These are phyloP conservation scores for Phytophthora megakarya DNA, from an alignment of 352 stramenopile species.

Conservation along the genomic window DNA sequence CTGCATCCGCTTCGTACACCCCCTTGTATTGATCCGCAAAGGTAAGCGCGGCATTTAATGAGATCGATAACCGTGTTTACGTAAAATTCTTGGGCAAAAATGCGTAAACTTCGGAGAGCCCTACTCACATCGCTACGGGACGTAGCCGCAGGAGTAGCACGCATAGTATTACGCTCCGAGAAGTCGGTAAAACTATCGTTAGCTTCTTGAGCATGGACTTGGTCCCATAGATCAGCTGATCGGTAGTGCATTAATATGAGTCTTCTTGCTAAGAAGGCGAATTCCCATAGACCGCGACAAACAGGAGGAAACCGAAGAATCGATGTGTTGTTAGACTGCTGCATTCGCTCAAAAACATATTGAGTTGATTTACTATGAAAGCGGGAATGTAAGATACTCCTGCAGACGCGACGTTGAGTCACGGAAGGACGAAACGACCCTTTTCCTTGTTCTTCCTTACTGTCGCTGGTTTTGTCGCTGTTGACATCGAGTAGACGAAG, in stretches of 20 bases:
- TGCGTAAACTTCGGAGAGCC: background rate
- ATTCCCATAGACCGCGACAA: background rate
- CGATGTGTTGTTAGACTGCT: background rate
- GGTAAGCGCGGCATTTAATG: background rate
- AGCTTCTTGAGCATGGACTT: background rate
- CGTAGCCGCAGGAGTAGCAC: background rate
- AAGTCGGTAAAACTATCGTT: conserved; percentile 1
- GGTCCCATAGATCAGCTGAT: background rate
- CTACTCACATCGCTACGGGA: background rate
- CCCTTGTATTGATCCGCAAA: conserved; percentile 1
- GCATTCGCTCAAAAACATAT: background rate
- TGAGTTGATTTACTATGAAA: background rate
- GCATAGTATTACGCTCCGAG: background rate
- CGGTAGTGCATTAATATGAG: conserved; percentile 4
- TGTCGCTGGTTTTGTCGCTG: background rate
- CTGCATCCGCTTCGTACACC: background rate
- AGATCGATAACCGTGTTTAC: background rate
- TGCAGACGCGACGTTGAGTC: background rate
- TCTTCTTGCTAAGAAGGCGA: background rate
- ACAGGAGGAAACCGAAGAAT: background rate
- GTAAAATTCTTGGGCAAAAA: conserved; percentile 5
- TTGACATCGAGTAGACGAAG: background rate
- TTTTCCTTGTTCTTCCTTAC: background rate
- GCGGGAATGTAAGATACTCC: background rate
- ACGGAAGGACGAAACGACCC: background rate